These are phyloP conservation scores for Magnolia officinalis DNA, from an alignment of 164 flowering plant species.

Conservation along the genomic window DNA sequence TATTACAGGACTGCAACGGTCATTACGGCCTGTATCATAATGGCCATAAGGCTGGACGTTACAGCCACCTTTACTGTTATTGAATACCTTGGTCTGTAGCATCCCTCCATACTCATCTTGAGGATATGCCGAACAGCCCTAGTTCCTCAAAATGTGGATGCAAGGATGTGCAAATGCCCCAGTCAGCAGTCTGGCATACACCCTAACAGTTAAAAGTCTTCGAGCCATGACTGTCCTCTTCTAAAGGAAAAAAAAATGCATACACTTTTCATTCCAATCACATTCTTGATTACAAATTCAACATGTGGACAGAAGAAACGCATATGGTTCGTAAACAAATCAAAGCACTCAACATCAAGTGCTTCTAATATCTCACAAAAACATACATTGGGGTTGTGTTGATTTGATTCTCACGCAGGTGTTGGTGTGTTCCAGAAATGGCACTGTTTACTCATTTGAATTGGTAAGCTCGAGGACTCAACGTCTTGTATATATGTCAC, in stretches of 20 bases:
- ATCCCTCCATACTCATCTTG: too few relatives aligned
- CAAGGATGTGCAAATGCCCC: neutral
- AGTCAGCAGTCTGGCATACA: neutral
- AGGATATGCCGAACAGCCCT: too few relatives aligned
- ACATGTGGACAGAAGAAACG: neutral
- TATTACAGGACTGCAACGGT: too few relatives aligned
- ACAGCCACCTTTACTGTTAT: too few relatives aligned
- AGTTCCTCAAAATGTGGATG: neutral
- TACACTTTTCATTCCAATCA: neutral
- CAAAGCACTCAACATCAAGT: neutral
- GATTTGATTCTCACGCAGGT: conserved; percentile 36
- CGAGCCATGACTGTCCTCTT: neutral
- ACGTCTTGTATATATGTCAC: neutral
- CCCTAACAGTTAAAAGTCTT: neutral
- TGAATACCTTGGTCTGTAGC: too few relatives aligned
- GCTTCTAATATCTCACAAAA: neutral
- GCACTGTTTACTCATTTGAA: conserved; percentile 66
- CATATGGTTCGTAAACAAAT: neutral
- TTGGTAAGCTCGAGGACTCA: conserved; percentile 36
- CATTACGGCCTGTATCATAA: too few relatives aligned
- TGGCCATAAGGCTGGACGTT: too few relatives aligned
- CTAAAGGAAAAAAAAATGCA: neutral
- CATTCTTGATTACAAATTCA: too few relatives aligned
- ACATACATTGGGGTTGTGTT: neutral
- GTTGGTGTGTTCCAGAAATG: conserved; percentile 76